Percentiles rank a stretch among this genome's conserved stretches.
Evolutionary conservation across 2,329 filamentous ascomycete species (phyloP).

Genomic region (Ascochyta fabae): DNA sequence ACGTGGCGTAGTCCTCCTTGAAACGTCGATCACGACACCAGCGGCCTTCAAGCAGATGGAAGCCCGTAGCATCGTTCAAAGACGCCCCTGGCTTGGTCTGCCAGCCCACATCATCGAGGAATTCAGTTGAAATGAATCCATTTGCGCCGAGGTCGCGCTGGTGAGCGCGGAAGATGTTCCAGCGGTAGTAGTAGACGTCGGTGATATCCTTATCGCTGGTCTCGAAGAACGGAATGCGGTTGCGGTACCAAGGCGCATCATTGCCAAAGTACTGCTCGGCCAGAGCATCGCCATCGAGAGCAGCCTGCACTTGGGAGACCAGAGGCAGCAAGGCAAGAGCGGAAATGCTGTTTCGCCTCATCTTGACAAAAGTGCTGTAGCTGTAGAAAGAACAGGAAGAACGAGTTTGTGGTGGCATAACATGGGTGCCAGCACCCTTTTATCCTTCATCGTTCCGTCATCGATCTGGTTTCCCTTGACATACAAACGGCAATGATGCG

Average conservation of each 20-base stretch:
- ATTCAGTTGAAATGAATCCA: slow-evolving; percentile 56
- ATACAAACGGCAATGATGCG: slow-evolving; percentile 9
- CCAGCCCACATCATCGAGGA: slow-evolving; percentile 54
- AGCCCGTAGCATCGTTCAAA: slow-evolving; percentile 54
- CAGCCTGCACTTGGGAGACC: slow-evolving; percentile 9
- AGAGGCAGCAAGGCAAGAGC: slow-evolving; percentile 3
- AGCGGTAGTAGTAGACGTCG: slow-evolving; percentile 56
- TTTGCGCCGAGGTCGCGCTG: slow-evolving; percentile 53
- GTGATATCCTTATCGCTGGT: slow-evolving; percentile 48
- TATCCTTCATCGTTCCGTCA: neutral
- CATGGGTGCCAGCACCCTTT: neutral
- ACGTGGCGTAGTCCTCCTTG: slow-evolving; percentile 53
- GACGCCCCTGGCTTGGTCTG: slow-evolving; percentile 52
- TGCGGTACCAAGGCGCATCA: slow-evolving; percentile 50
- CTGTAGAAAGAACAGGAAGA: neutral
- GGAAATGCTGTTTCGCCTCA: slow-evolving; percentile 4
- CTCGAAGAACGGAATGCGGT: slow-evolving; percentile 51
- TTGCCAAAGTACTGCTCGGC: slow-evolving; percentile 49
- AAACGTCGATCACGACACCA: slow-evolving; percentile 55
- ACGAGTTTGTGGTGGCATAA: neutral
- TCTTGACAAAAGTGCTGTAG: neutral
- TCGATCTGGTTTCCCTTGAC: neutral
- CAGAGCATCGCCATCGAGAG: slow-evolving; percentile 37
- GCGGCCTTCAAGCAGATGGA: slow-evolving; percentile 54
- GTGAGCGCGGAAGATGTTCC: slow-evolving; percentile 54